Evolutionary conservation across 2,329 filamentous ascomycete genomes (phyloP), one percentile per base, ranked within the genome.

Genomic region (Paracorniculantispora psalliotae): DNA sequence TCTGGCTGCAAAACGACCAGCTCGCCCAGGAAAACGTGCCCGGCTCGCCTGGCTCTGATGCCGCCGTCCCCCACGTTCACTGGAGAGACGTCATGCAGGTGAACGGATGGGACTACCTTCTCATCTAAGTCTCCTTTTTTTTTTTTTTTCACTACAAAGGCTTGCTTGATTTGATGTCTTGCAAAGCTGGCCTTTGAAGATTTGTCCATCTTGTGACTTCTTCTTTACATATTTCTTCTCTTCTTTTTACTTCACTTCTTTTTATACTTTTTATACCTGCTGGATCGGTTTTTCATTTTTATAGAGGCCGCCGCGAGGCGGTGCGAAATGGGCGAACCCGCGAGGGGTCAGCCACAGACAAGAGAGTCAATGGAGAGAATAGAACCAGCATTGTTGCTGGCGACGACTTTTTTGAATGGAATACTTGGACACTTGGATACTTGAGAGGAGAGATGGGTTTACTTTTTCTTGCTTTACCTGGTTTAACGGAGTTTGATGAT

Each of bases 61-160:
- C 70, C 60, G 69, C 72, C 67, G 73, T 76, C 74, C 86, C 85
- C 70, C 88, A 88, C 77, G 84, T 96, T 75, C 92, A 92, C 86
- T 97, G 93, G 93, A 83, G 93, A 77, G 90, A 96, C 76, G 85
- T 93, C 71, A 96, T 97, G 92, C 85, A 85, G 76, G 85, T 88
- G 77, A 94, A 93, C 78, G 86, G 86, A 67, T 96, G 91, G 92
- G 91, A 96, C 72, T 94, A 91, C 77, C 81, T 97, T 73, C 84
- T 97, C 73, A 92, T 97, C 76, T 96, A 61, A 57, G 56, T 50
- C 35, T 53, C 59, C 62, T 30, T 60, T 25, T 57, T 51, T 63
- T 23, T 61, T 26, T 57, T 58, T 59, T 62, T 63, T 19, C 9
- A 17, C n/a, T 23, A 25, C 39, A 23, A 54, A 44, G 51, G 51